Evolutionary conservation across 306 rosid genomes (phyloP).

Genomic region (Quercus glauca): DNA sequence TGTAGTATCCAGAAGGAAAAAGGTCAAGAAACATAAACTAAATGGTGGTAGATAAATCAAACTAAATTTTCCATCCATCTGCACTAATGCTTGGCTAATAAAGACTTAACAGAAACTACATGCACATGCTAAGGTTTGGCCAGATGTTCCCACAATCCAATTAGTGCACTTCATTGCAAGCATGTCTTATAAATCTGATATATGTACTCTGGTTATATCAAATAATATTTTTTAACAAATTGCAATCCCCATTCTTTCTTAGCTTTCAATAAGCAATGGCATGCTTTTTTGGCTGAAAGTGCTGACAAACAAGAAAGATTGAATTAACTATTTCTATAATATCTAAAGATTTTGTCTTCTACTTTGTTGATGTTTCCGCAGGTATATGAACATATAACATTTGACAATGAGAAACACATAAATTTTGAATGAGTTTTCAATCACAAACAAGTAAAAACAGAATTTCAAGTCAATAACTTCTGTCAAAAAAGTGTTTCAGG

Average conservation of each 20-base stretch:
- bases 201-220: neutral
- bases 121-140: too few relatives aligned
- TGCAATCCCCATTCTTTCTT: neutral
- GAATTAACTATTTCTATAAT: neutral
- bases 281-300: constrained; percentile 6
- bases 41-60: neutral
- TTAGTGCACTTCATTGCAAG: too few relatives aligned
- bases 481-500: too few relatives aligned
- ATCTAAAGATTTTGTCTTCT: neutral
- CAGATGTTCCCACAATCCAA: too few relatives aligned
- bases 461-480: neutral
- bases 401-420: constrained; percentile 51
- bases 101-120: too few relatives aligned
- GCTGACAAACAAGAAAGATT: neutral
- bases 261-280: constrained; percentile 5
- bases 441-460: neutral
- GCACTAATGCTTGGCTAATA: neutral
- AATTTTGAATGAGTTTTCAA: constrained; percentile 10
- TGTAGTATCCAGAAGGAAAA: constrained; percentile 27
- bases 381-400: constrained; percentile 80
- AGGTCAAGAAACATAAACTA: constrained; percentile 13
- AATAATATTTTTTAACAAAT: neutral
- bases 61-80: neutral
- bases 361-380: constrained; percentile 26
- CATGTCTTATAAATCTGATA: neutral